These are phyloP conservation scores for Thoreauomyces humboldtii DNA, from an alignment of 192 early-diverging fungal genomes.

Conservation along the genomic window DNA sequence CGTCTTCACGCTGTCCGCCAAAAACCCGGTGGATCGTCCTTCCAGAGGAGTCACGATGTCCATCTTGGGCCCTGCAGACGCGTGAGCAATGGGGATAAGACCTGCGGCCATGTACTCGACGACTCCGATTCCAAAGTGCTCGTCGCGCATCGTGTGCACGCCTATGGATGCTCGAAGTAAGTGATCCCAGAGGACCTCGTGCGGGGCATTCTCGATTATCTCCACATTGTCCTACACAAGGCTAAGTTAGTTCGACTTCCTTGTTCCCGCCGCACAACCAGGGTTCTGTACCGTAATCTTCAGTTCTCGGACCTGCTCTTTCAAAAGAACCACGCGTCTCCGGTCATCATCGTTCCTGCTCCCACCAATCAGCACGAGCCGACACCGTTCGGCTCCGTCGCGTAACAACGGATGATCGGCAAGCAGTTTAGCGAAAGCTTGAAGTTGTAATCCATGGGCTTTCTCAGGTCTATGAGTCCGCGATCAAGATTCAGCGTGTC, in stretches of 20 bases:
- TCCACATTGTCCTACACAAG: conserved; percentile 59
- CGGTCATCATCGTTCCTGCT: conserved; percentile 78
- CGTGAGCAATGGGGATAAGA: conserved; percentile 74
- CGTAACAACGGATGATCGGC: conserved; percentile 53
- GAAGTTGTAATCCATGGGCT: conserved; percentile 80
- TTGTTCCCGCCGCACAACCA: no score
- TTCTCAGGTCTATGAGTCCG: conserved; percentile 84
- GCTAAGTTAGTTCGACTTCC: background rate
- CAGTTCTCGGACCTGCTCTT: conserved; percentile 43
- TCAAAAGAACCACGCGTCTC: conserved; percentile 60
- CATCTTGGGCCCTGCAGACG: conserved; percentile 82
- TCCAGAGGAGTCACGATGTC: conserved; percentile 63
- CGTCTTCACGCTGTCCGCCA: conserved; percentile 47
- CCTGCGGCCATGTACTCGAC: conserved; percentile 98
- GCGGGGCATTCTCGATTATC: conserved; percentile 82
- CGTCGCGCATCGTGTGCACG: conserved; percentile 95
- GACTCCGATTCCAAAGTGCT: conserved; percentile 98
- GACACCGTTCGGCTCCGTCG: conserved; percentile 14
- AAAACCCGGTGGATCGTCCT: conserved; percentile 24
- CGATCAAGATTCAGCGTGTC: background rate
- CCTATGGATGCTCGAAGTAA: conserved; percentile 69
- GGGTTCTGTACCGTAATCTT: conserved; percentile 51
- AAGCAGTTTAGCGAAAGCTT: conserved; percentile 67
- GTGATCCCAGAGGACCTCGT: conserved; percentile 60
- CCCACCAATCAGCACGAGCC: conserved; percentile 83